phyloP scores from a whole-genome alignment of 2,329 filamentous ascomycete genomes.

The Diaporthe helianthi region DNA sequence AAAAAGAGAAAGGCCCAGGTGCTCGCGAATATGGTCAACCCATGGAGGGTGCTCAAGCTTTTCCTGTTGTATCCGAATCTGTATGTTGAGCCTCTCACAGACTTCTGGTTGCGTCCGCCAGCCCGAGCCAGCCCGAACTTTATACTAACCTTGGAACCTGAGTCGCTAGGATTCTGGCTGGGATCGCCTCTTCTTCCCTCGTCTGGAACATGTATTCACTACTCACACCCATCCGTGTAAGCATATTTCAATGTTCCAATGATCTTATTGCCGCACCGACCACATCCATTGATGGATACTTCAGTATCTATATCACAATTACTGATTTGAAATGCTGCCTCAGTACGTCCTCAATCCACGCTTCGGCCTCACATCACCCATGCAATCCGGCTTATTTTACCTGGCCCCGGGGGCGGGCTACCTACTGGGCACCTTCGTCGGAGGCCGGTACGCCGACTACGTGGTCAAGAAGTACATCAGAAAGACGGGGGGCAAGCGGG shows the following conservation, averaged over 20 bases:
- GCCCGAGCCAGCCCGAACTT: background rate
- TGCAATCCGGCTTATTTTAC: slow-evolving; percentile 73
- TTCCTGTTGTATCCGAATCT: slow-evolving; percentile 66
- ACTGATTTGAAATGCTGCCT: background rate
- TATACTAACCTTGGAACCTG: slow-evolving; percentile 1
- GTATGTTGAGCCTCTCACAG: background rate
- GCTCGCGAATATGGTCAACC: slow-evolving; percentile 66
- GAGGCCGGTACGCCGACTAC: slow-evolving; percentile 72
- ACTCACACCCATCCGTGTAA: slow-evolving; percentile 66
- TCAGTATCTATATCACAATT: background rate
- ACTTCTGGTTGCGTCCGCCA: no score
- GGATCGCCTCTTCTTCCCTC: slow-evolving; percentile 63
- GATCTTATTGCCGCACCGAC: background rate
- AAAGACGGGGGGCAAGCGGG: slow-evolving; percentile 57
- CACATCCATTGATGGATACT: no score
- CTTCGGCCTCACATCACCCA: slow-evolving; percentile 67
- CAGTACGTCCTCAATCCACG: slow-evolving; percentile 72
- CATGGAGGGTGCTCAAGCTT: slow-evolving; percentile 61
- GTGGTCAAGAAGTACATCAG: slow-evolving; percentile 68
- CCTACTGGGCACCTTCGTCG: slow-evolving; percentile 69
- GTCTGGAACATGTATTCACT: slow-evolving; percentile 78
- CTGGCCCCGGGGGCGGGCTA: slow-evolving; percentile 74
- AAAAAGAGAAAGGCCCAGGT: slow-evolving; percentile 52
- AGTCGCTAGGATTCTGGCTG: slow-evolving; percentile 52
- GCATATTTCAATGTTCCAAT: background rate